Evolutionary conservation across 139 green algal species (phyloP).

Genomic region (Marvania coccoides): DNA sequence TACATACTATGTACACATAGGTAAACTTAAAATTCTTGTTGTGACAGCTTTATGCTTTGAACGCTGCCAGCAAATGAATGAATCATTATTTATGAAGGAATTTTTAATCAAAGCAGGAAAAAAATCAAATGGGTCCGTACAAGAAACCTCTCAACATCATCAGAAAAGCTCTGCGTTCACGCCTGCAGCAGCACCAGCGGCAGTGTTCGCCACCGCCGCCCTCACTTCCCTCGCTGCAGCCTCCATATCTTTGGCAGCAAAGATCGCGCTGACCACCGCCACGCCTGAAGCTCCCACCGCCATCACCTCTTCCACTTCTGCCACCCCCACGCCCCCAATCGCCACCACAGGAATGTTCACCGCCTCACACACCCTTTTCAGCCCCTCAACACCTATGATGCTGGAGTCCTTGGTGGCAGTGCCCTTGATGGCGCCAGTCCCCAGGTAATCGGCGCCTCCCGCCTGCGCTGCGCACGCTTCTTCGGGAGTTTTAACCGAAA

Average conservation of each 20-base stretch:
- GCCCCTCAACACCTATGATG: slow-evolving; percentile 61
- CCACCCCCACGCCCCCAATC: slow-evolving; percentile 73
- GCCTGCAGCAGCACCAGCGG: too few relatives aligned
- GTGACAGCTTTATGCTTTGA: too few relatives aligned
- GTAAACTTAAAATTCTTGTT: too few relatives aligned
- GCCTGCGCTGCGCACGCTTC: slow-evolving; percentile 42
- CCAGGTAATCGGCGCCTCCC: slow-evolving; percentile 87
- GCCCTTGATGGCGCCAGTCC: slow-evolving; percentile 64
- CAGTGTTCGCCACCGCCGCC: slow-evolving; percentile 19
- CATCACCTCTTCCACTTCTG: slow-evolving; percentile 46
- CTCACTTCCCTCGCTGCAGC: slow-evolving; percentile 38
- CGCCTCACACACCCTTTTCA: slow-evolving; percentile 46
- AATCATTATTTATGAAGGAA: too few relatives aligned
- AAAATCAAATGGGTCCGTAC: too few relatives aligned
- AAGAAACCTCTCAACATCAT: too few relatives aligned
- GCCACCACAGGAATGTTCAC: slow-evolving; percentile 72
- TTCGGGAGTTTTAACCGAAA: slow-evolving; percentile 70
- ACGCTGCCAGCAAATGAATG: too few relatives aligned
- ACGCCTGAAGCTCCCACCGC: slow-evolving; percentile 50
- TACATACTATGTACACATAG: too few relatives aligned
- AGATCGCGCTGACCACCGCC: slow-evolving; percentile 74
- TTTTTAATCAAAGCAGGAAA: too few relatives aligned
- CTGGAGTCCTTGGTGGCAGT: slow-evolving; percentile 78
- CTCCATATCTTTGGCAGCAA: slow-evolving; percentile 41
- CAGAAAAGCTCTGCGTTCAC: too few relatives aligned